phyloP scores from a whole-genome alignment of 306 rosid genomes.

The Astragalus glycyphyllos region DNA sequence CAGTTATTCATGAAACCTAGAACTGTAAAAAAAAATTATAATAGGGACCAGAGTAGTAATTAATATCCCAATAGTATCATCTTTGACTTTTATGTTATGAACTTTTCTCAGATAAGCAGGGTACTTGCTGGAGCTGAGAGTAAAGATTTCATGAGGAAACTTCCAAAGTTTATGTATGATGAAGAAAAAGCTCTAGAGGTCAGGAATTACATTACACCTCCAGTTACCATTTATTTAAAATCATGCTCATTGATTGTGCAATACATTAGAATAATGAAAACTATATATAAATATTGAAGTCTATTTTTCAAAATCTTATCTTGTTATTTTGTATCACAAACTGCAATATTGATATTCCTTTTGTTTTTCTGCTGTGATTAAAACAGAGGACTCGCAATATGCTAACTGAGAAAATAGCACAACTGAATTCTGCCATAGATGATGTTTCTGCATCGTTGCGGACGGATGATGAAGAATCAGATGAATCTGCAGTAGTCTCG shows the following conservation, averaged over 20 bases:
- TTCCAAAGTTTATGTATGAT: constrained; percentile 73
- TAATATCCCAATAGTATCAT: too few species aligned
- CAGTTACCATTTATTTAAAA: constrained; percentile 17
- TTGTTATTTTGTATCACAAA: constrained; percentile 16
- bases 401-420: constrained; percentile 62
- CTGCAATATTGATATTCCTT: constrained; percentile 13
- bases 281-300: background rate
- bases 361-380: constrained; percentile 31
- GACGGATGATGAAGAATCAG: constrained; percentile 43
- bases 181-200: constrained; percentile 75
- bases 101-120: constrained; percentile 54
- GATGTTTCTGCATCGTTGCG: constrained; percentile 53
- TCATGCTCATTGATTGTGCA: background rate
- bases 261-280: background rate
- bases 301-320: background rate
- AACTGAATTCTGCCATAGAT: constrained; percentile 65
- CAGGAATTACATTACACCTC: constrained; percentile 38
- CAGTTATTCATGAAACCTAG: too few species aligned
- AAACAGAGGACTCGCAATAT: constrained; percentile 61
- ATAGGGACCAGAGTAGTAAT: too few species aligned
- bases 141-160: constrained; percentile 68
- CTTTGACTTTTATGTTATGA: constrained; percentile 28
- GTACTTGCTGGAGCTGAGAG: constrained; percentile 61
- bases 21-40: too few species aligned
- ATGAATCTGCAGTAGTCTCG: constrained; percentile 41